Conservation (phyloP, 768 basidiomycete genomes). For the Boletus speciosus region DNA sequence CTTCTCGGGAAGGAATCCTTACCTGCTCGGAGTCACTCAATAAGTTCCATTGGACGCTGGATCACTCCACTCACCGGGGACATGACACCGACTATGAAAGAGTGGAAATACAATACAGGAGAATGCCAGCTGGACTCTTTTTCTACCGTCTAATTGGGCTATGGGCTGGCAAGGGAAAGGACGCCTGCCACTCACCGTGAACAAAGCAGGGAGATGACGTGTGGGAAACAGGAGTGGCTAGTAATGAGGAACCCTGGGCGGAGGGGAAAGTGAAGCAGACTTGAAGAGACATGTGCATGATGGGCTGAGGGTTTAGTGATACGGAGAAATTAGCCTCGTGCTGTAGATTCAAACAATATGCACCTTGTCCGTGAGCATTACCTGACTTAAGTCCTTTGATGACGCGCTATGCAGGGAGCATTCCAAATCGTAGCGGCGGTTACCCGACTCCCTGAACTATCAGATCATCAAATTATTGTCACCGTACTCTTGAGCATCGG, state of each 20-base stretch:
- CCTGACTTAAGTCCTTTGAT: too few species aligned
- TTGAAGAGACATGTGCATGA: conserved; percentile 5
- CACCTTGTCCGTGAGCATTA: too few species aligned
- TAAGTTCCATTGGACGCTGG: background rate
- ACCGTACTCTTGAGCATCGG: too few species aligned
- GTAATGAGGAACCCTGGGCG: conserved; percentile 25
- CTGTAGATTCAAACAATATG: background rate
- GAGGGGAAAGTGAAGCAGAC: conserved; percentile 20
- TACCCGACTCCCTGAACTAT: too few species aligned
- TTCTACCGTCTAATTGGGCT: conserved; percentile 30
- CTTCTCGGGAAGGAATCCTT: conserved; percentile 34
- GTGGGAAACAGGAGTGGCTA: conserved; percentile 4
- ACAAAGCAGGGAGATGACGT: conserved; percentile 13
- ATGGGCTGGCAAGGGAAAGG: conserved; percentile 23
- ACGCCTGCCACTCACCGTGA: conserved; percentile 11
- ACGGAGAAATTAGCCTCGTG: conserved; percentile 13
- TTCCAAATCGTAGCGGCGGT: too few species aligned
- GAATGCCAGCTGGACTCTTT: conserved; percentile 18
- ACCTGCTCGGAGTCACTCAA: conserved; percentile 19
- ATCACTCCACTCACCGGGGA: conserved; percentile 28
- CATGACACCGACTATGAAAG: conserved; percentile 15
- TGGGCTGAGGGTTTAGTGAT: conserved; percentile 29
- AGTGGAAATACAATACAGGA: conserved; percentile 5
- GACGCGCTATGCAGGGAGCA: too few species aligned
- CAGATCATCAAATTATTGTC: too few species aligned